phyloP scores from a whole-genome alignment of 129 eudicot genomes.

The Centaurea solstitialis region DNA sequence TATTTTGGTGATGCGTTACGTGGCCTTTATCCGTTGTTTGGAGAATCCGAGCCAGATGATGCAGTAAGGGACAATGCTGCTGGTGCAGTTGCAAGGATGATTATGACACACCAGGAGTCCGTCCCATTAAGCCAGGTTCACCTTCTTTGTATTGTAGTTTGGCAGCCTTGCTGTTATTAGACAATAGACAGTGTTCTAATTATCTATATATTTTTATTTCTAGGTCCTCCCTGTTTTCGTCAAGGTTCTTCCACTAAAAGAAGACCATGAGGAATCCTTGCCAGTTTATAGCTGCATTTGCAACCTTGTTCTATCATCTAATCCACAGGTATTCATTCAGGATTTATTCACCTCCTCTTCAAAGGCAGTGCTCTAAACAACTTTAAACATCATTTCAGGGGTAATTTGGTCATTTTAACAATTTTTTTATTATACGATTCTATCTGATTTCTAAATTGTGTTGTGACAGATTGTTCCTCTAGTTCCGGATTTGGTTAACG shows the following conservation, averaged over 20 bases:
- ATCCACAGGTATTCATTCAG: constrained; percentile 61
- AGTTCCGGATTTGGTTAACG: constrained; percentile 84
- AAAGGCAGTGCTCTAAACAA: constrained; percentile 17
- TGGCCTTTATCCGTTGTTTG: constrained; percentile 78
- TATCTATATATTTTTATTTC: constrained; percentile 9
- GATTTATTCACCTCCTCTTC: constrained; percentile 4
- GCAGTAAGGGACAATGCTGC: constrained; percentile 98
- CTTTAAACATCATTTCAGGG: not conserved
- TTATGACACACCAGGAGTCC: constrained; percentile 79
- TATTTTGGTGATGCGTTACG: constrained; percentile 70
- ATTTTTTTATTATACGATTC: not conserved
- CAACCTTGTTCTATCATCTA: constrained; percentile 80
- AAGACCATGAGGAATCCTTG: constrained; percentile 90
- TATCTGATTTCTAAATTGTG: not conserved
- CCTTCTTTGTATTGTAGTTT: constrained; percentile 9
- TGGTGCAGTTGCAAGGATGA: constrained; percentile 99
- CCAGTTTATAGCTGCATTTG: constrained; percentile 88
- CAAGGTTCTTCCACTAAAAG: constrained; percentile 90
- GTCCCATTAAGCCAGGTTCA: constrained; percentile 85
- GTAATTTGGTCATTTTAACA: not conserved
- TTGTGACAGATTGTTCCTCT: constrained; percentile 66
- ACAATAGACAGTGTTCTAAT: not conserved
- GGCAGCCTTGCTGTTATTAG: not conserved
- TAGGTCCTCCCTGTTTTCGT: constrained; percentile 92
- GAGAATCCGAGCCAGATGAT: constrained; percentile 92